These are phyloP conservation scores for Ascochyta pisi DNA, from an alignment of 2,329 filamentous ascomycete genomes.

Conservation along the genomic window DNA sequence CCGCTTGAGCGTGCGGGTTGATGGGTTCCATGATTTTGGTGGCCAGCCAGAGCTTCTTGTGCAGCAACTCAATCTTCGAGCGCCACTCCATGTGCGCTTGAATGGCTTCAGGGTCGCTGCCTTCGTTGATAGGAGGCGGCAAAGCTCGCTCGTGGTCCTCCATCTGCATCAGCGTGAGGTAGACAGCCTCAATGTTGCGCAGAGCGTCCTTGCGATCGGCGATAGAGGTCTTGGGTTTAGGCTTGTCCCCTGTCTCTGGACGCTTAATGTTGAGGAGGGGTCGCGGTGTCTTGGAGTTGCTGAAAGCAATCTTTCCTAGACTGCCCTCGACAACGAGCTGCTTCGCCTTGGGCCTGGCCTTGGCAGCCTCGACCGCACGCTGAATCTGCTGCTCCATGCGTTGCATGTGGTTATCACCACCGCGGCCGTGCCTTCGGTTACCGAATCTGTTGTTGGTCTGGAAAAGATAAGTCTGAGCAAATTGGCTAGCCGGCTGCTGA, in stretches of 20 bases:
- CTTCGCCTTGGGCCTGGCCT: constrained; percentile 97
- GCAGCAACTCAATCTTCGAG: constrained; percentile 72
- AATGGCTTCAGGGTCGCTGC: constrained; percentile 71
- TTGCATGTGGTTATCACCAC: constrained; percentile 95
- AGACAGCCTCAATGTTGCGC: constrained; percentile 86
- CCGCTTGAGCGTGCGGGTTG: constrained; percentile 63
- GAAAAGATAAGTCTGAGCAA: constrained; percentile 96
- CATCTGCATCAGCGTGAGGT: constrained; percentile 86
- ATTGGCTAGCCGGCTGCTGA: constrained; percentile 91
- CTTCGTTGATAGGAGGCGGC: constrained; percentile 70
- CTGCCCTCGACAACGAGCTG: constrained; percentile 96
- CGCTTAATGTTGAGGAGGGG: constrained; percentile 95
- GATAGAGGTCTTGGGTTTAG: constrained; percentile 58
- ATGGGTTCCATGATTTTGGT: constrained; percentile 95
- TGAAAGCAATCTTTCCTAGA: constrained; percentile 97
- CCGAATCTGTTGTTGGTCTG: constrained; percentile 88
- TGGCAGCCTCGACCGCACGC: constrained; percentile 93
- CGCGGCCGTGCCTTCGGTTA: constrained; percentile 77
- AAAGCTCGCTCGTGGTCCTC: constrained; percentile 90
- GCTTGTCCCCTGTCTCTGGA: constrained; percentile 67
- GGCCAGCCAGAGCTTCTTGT: constrained; percentile 80
- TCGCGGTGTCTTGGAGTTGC: constrained; percentile 97
- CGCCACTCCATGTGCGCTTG: constrained; percentile 82
- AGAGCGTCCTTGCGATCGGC: constrained; percentile 82
- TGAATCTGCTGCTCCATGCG: constrained; percentile 99